Percentiles rank a stretch among this genome's conserved stretches.
Conservation (phyloP, 2,329 filamentous ascomycete genomes). For the Diaporthe sp. region DNA sequence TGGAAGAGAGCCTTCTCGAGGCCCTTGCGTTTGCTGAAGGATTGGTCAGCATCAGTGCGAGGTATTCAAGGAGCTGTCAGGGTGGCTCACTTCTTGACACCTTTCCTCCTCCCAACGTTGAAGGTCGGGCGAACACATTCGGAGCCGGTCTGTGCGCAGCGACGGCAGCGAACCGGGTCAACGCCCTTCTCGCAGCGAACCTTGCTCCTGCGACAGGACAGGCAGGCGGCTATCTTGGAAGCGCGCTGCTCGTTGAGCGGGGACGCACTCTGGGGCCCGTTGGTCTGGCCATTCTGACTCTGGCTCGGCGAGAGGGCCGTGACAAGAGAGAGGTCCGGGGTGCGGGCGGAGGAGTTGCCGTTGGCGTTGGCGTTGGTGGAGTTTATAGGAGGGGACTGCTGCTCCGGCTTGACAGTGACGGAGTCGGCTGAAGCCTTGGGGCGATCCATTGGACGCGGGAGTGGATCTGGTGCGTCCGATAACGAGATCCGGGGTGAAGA, state of each 20-base stretch:
- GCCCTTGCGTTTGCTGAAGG: slow-evolving; percentile 76
- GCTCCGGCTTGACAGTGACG: slow-evolving; percentile 40
- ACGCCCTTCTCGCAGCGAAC: slow-evolving; percentile 74
- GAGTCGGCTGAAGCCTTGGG: slow-evolving; percentile 31
- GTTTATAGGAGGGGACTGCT: background rate
- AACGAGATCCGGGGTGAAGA: slow-evolving; percentile 27
- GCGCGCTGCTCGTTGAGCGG: slow-evolving; percentile 38
- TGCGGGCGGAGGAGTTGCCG: background rate
- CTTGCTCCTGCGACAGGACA: slow-evolving; percentile 77
- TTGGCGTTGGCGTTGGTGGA: slow-evolving; percentile 2
- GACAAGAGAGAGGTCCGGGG: slow-evolving; percentile 24
- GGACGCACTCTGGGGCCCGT: slow-evolving; percentile 29
- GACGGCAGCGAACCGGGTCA: slow-evolving; percentile 68
- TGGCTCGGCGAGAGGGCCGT: slow-evolving; percentile 28
- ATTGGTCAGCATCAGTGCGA: slow-evolving; percentile 42
- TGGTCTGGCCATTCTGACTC: slow-evolving; percentile 35
- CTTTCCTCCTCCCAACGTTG: slow-evolving; percentile 80
- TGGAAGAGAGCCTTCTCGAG: slow-evolving; percentile 82
- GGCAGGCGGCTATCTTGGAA: slow-evolving; percentile 66
- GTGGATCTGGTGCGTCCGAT: slow-evolving; percentile 23
- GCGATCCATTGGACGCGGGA: slow-evolving; percentile 35
- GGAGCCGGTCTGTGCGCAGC: slow-evolving; percentile 69
- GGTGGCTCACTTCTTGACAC: slow-evolving; percentile 77
- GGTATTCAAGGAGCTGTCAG: background rate
- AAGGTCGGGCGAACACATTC: slow-evolving; percentile 81